Conservation (phyloP, 495 filamentous ascomycete species). For the Cercophora samala region DNA sequence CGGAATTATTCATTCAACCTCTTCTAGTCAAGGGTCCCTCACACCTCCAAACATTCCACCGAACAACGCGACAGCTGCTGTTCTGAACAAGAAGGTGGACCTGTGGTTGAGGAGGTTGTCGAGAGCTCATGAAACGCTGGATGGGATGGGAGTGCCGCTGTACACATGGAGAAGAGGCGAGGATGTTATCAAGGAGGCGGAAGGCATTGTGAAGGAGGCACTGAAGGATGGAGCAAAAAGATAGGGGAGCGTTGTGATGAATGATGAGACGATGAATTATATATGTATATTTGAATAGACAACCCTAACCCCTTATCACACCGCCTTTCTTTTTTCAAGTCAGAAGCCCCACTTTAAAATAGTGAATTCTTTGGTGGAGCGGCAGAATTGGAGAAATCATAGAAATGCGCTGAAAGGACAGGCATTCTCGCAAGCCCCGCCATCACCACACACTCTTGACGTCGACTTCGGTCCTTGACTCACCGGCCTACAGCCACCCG, state of each 20-base stretch:
- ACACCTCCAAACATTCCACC: neutral
- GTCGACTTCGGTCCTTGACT: neutral
- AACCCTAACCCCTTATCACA: neutral
- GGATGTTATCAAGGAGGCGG: slow-evolving; percentile 62
- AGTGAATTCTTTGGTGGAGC: neutral
- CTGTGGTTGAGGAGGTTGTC: slow-evolving; percentile 79
- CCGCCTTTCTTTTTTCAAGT: neutral
- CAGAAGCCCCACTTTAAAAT: neutral
- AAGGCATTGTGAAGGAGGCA: slow-evolving; percentile 46
- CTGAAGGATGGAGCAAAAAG: slow-evolving; percentile 22
- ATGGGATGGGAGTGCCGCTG: slow-evolving; percentile 65
- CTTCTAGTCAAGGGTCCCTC: slow-evolving; percentile 9
- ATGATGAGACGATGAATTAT: neutral
- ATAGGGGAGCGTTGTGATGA: neutral
- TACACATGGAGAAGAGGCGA: slow-evolving; percentile 79
- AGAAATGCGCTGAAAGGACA: neutral
- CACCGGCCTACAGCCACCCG: neutral
- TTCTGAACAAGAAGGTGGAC: slow-evolving; percentile 71
- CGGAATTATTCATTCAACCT: neutral
- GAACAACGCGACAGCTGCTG: slow-evolving; percentile 17
- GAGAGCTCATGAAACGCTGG: slow-evolving; percentile 67
- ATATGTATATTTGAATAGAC: neutral
- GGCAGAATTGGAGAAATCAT: neutral
- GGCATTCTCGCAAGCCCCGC: too few relatives aligned
- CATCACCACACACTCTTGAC: neutral